Base-by-base conservation (phyloP, 2,329 filamentous ascomycete species). In the Fusarium nodosum region DNA sequence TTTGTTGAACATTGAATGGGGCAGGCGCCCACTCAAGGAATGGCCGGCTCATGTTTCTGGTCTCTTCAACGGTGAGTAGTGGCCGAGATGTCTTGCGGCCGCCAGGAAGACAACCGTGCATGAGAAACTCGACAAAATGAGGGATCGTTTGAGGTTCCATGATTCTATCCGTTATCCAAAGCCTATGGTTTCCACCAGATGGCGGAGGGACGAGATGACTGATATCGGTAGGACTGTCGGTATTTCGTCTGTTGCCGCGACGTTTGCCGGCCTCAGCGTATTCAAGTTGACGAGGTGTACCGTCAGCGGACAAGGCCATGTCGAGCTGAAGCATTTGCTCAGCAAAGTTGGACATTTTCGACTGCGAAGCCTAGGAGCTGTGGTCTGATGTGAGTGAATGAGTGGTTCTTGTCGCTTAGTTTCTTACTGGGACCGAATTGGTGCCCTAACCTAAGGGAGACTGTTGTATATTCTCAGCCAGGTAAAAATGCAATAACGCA, bases 21-120 rank as follows among this genome's bases (percentile, higher is more conserved):
- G 73, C 54, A 10, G 72, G 73, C 1, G 73, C 74, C 74, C 74
- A 76, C 4, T 72, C 46, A 30, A 65, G 56, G 26, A 68, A 39
- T 7, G 74, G 70, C 4, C 38, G 45, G 7, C 31, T 47, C 11
- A 74, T 50, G 10, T 68, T 60, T 16, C 38, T 39, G 4, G 58
- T 3, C 30, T 70, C 69, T 1, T 74, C 56, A 0, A 50, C 16
- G 0, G 57, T 63, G 2, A 66, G 56, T 5, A 71, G 36, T 9
- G 66, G 59, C 1, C 39, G 62, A 3, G 39, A 39, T 1, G 74
- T 67, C 11, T 48, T 15, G 1, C 45, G 44, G 9, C 61, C 70
- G 0, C 39, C 64, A 1, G 68, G 66, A 5, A 75, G 47, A 28
- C 30, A 11, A 0, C 72, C 72, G 1, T 26, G 39, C 13, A 31